A percentile compares a stretch with the other conserved stretches of the same genome.
phyloP scores from a whole-genome alignment of 345 rosid species.

The Gossypium longicalyx region DNA sequence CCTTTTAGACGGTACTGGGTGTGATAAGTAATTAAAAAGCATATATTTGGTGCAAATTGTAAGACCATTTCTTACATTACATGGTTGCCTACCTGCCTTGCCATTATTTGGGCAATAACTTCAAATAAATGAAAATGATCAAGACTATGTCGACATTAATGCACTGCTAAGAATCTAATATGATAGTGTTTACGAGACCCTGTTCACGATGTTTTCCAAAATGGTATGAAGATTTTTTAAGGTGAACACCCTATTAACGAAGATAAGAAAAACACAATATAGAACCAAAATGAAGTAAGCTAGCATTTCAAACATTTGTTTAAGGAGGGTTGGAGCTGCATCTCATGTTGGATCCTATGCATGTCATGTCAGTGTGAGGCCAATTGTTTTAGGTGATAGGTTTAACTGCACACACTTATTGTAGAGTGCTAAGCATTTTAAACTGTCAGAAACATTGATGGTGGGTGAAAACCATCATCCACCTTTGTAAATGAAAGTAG shows the following conservation, averaged over 20 bases:
- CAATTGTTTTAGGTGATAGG: constrained; percentile 15
- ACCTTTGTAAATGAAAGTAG: constrained; percentile 20
- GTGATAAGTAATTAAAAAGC: too few relatives aligned
- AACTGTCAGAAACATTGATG: constrained; percentile 16
- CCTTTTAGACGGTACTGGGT: too few relatives aligned
- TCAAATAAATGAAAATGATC: not conserved
- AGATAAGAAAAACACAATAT: not conserved
- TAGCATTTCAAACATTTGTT: not conserved
- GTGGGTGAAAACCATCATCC: constrained; percentile 18
- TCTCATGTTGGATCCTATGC: not conserved
- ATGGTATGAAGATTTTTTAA: too few relatives aligned
- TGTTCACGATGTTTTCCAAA: too few relatives aligned
- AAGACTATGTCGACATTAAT: not conserved
- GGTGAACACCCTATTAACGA: not conserved
- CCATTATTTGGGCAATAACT: too few relatives aligned
- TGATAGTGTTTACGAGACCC: not conserved
- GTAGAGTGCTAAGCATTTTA: constrained; percentile 3
- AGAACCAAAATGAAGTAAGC: not conserved
- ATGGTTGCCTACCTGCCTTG: too few relatives aligned
- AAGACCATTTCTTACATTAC: too few relatives aligned
- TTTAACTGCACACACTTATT: constrained; percentile 16
- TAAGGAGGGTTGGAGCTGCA: constrained; percentile 5
- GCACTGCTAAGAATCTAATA: not conserved
- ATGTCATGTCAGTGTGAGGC: not conserved
- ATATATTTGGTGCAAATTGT: too few relatives aligned